Conservation (phyloP, 2,329 filamentous ascomycete species). For the Pyricularia sp. region DNA sequence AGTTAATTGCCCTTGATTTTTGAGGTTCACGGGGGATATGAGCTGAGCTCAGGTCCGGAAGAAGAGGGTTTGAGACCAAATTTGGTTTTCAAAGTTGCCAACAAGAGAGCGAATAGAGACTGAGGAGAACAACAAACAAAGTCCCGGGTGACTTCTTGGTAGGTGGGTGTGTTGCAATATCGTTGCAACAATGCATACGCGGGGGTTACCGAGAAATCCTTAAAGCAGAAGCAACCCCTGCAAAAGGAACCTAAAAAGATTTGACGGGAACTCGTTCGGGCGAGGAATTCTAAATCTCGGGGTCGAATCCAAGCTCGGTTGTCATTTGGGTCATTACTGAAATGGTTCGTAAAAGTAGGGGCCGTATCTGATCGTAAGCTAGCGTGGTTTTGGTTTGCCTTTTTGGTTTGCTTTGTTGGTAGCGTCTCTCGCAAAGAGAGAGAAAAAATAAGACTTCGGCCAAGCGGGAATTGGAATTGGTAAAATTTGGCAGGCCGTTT, state of each 20-base stretch:
- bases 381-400: background rate
- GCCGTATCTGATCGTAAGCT: slow-evolving; percentile 4
- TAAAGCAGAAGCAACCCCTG: background rate
- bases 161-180: background rate
- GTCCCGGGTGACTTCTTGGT: background rate
- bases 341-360: slow-evolving; percentile 7
- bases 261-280: background rate
- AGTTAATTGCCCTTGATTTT: background rate
- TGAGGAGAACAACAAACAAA: background rate
- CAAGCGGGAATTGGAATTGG: background rate
- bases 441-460: background rate
- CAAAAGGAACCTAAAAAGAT: background rate
- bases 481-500: background rate
- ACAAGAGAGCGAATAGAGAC: background rate
- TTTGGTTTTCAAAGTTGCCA: background rate
- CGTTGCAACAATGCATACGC: background rate
- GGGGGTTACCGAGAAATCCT: background rate
- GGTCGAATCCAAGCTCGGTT: background rate
- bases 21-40: background rate
- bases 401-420: background rate
- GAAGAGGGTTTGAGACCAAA: background rate
- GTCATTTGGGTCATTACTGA: slow-evolving; percentile 8
- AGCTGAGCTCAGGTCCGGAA: background rate
- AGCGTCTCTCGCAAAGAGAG: background rate
- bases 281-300: background rate